Conservation (phyloP, 2,329 filamentous ascomycete genomes). For the Emmonsiellopsis sp. region DNA sequence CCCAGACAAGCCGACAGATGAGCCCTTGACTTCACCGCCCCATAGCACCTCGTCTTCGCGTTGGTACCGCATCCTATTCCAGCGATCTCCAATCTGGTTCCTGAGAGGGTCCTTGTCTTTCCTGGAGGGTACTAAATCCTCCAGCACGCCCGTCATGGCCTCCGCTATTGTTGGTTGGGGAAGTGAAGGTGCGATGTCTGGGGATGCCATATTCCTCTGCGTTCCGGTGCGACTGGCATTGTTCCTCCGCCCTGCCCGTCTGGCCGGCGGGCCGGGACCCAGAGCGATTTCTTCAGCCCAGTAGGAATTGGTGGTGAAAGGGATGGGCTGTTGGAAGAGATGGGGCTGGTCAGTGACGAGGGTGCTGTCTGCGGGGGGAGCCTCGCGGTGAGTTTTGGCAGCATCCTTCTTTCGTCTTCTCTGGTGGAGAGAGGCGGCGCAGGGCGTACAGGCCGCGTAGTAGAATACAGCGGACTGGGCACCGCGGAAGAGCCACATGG, state of each 20-base stretch:
- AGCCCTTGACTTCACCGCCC: constrained; percentile 44
- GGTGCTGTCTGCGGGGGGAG: constrained; percentile 53
- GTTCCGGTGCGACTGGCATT: constrained; percentile 49
- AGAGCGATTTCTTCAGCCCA: constrained; percentile 81
- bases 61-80: constrained; percentile 73
- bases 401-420: constrained; percentile 63
- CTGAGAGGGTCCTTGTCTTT: constrained; percentile 38
- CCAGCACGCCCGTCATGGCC: constrained; percentile 1
- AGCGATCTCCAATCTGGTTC: constrained; percentile 44
- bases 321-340: constrained; percentile 64
- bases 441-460: constrained; percentile 45
- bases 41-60: constrained; percentile 81
- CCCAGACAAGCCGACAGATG: constrained; percentile 43
- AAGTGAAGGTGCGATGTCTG: constrained; percentile 6
- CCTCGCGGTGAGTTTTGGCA: constrained; percentile 56
- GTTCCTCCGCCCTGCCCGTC: constrained; percentile 43
- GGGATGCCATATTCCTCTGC: constrained; percentile 50
- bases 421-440: constrained; percentile 59
- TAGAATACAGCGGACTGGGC: constrained; percentile 43
- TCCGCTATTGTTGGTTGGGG: constrained; percentile 13
- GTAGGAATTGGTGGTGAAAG: constrained; percentile 78
- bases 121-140: constrained; percentile 11
- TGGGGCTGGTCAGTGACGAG: constrained; percentile 52
- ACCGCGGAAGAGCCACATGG: constrained; percentile 40
- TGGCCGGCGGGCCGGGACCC: constrained; percentile 63